A percentile compares a stretch with the other conserved stretches of the same genome.
phyloP scores from a whole-genome alignment of 805 yeast genomes.

The Starmera quercuum region DNA sequence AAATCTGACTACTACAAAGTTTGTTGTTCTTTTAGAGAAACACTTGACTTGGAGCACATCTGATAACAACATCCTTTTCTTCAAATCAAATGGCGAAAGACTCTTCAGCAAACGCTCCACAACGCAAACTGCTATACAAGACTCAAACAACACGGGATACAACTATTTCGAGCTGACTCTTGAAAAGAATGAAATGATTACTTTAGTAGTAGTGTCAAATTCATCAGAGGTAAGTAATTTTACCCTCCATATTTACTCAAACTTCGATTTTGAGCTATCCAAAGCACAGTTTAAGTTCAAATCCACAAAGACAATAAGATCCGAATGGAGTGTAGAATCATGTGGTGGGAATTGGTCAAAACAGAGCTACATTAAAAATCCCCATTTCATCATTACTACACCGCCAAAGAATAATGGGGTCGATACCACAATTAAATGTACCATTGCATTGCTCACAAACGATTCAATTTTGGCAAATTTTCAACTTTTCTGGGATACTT shows the following conservation, averaged over 20 bases:
- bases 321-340: constrained; percentile 35
- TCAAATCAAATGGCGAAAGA: constrained; percentile 25
- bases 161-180: constrained; percentile 25
- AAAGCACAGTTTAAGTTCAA: constrained; percentile 26
- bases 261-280: constrained; percentile 10
- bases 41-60: constrained; percentile 26
- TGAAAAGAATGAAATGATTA: constrained; percentile 21
- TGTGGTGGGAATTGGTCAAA: constrained; percentile 51
- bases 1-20: constrained; percentile 19
- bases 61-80: constrained; percentile 20
- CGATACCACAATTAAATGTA: constrained; percentile 1
- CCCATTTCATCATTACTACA: constrained; percentile 38
- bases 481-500: constrained; percentile 35
- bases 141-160: constrained; percentile 31
- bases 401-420: constrained; percentile 15
- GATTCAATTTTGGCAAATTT: constrained; percentile 28
- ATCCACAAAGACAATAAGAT: constrained; percentile 19
- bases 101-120: constrained; percentile 9
- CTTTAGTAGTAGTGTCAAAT: constrained; percentile 18
- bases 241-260: constrained; percentile 13
- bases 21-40: constrained; percentile 44
- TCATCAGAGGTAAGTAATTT: constrained; percentile 7
- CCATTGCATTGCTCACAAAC: constrained; percentile 17
- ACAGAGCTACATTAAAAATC: constrained; percentile 42
- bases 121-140: constrained; percentile 11